A percentile compares a stretch with the other conserved stretches of the same genome.
These are phyloP conservation scores for Aspergillus jensenii DNA, from an alignment of 2,329 filamentous ascomycete species.

Conservation along the genomic window DNA sequence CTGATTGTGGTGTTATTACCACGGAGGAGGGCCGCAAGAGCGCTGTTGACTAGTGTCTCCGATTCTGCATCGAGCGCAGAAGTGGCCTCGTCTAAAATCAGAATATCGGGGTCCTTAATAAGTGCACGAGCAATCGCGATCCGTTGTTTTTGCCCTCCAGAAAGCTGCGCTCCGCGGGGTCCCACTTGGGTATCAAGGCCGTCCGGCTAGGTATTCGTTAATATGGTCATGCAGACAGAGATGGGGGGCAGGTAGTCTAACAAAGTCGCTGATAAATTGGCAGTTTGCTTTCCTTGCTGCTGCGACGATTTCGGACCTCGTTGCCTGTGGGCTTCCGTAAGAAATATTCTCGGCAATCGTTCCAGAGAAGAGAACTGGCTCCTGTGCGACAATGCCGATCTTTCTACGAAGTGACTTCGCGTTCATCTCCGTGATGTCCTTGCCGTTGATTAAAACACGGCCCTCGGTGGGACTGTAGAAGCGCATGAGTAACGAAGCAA, in stretches of 20 bases:
- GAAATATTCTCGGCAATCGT: slow-evolving; percentile 81
- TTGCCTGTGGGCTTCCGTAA: slow-evolving; percentile 81
- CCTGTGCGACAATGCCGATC: slow-evolving; percentile 93
- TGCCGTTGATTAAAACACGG: slow-evolving; percentile 76
- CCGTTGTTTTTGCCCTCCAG: slow-evolving; percentile 94
- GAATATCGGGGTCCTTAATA: slow-evolving; percentile 92
- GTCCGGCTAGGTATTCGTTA: slow-evolving; percentile 60
- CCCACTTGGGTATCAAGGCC: slow-evolving; percentile 93
- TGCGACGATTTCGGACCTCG: slow-evolving; percentile 74
- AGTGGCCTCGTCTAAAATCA: slow-evolving; percentile 95
- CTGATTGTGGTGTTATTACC: slow-evolving; percentile 96
- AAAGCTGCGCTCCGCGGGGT: slow-evolving; percentile 86
- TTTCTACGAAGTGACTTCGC: slow-evolving; percentile 87
- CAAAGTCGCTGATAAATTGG: slow-evolving; percentile 91
- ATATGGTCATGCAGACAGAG: neutral
- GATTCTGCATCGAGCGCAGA: slow-evolving; percentile 95
- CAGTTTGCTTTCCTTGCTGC: slow-evolving; percentile 94
- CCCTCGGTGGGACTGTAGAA: slow-evolving; percentile 86
- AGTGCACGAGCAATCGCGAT: slow-evolving; percentile 95
- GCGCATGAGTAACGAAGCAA: slow-evolving; percentile 83
- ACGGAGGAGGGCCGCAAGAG: slow-evolving; percentile 74
- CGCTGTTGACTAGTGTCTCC: slow-evolving; percentile 93
- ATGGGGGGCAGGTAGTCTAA: slow-evolving; percentile 40
- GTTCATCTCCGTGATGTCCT: slow-evolving; percentile 83
- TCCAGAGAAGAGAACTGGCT: slow-evolving; percentile 86